Evolutionary conservation across 2,329 filamentous ascomycete species (phyloP).

Genomic region (Aspergillus unguis): DNA sequence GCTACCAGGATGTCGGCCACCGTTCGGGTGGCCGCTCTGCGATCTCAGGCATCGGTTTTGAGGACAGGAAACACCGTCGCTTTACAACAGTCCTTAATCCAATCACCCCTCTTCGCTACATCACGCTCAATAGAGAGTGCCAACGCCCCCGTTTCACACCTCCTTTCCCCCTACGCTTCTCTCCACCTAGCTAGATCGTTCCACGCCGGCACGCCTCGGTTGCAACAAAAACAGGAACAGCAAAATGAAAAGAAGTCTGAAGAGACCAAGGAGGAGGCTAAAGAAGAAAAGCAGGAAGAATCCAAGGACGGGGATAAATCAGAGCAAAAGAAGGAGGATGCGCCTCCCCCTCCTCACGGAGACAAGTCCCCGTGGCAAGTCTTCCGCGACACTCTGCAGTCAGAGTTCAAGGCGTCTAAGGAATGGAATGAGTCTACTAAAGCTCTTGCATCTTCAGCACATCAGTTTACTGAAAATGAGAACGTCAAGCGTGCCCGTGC

Average conservation of each 20-base stretch:
- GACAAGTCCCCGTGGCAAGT: conserved; percentile 99
- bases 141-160: conserved; percentile 25
- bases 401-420: conserved; percentile 93
- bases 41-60: conserved; percentile 32
- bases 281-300: conserved; percentile 45
- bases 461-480: conserved; percentile 91
- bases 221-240: conserved; percentile 37
- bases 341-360: conserved; percentile 87
- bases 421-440: conserved; percentile 99
- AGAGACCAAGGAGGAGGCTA: conserved; percentile 30
- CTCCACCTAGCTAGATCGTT: conserved; percentile 39
- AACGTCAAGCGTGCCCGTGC: conserved; percentile 79
- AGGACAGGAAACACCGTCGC: conserved; percentile 29
- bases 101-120: conserved; percentile 30
- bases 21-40: conserved; percentile 37
- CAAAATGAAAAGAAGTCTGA: conserved; percentile 36
- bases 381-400: conserved; percentile 92
- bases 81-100: conserved; percentile 34
- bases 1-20: conserved; percentile 36
- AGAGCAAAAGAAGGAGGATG: conserved; percentile 47
- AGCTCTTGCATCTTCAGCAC: conserved; percentile 80
- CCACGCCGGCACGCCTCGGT: conserved; percentile 32
- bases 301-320: conserved; percentile 42
- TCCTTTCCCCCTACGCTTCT: conserved; percentile 34
- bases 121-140: conserved; percentile 32